Conservation (phyloP, 1,284 basidiomycete genomes). For the Malassezia sp. region DNA sequence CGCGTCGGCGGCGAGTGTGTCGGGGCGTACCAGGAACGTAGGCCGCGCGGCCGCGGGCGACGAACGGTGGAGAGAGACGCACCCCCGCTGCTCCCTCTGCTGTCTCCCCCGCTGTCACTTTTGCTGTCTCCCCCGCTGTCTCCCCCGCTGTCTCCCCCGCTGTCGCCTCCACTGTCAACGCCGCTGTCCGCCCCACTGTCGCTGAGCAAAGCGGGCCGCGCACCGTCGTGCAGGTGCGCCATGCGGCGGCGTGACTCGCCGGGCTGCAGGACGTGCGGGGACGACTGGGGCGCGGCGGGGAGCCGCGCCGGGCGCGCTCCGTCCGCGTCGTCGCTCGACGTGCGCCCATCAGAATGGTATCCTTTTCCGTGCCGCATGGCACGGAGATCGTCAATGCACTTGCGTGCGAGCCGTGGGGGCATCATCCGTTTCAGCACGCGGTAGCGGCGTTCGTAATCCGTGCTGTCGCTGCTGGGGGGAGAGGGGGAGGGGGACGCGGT, state of each 20-base stretch:
- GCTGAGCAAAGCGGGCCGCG: constrained; percentile 18
- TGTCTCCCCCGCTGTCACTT: too few species aligned
- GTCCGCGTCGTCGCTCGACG: neutral
- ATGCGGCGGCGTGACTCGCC: constrained; percentile 26
- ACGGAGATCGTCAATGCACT: constrained; percentile 38
- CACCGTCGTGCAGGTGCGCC: constrained; percentile 18
- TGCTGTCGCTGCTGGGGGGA: constrained; percentile 20
- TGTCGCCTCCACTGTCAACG: too few species aligned
- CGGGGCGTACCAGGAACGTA: constrained; percentile 6
- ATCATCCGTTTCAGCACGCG: constrained; percentile 40
- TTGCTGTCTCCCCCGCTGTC: too few species aligned
- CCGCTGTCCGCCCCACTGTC: too few species aligned
- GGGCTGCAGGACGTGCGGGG: constrained; percentile 16
- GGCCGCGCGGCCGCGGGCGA: neutral
- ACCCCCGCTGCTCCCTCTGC: too few species aligned
- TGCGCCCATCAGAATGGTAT: constrained; percentile 27
- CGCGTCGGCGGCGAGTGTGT: neutral
- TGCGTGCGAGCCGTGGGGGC: constrained; percentile 36
- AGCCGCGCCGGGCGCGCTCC: neutral
- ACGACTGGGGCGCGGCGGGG: constrained; percentile 6
- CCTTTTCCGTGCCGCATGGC: constrained; percentile 41
- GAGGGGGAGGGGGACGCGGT: neutral
- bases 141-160: too few species aligned
- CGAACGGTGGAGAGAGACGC: too few species aligned
- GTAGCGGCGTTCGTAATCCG: constrained; percentile 40